Evolutionary conservation across 192 early-diverging fungal species (phyloP), one percentile per base, ranked within the genome.

Genomic region (Podila verticillata): DNA sequence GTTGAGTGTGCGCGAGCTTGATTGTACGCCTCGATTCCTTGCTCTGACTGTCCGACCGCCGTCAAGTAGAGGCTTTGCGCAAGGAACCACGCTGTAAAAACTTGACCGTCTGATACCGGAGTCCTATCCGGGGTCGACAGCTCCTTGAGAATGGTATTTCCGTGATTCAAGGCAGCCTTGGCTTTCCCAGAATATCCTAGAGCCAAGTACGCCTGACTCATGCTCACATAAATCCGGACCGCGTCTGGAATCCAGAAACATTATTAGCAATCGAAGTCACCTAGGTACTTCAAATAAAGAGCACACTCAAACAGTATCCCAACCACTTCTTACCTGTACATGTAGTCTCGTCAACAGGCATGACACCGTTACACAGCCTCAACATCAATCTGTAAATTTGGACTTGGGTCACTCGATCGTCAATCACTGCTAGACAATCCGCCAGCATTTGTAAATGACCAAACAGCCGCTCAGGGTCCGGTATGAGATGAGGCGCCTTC

Each of bases 111-210:
- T 20, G 73, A 72, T 7, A 7, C n/a, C 24, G 24, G 5, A 0
- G 59, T 60, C 13, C 35, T 39, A 2, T 31, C 62, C 5, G 66
- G 68, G 6, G 32, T 35, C 47, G 47, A 31, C 30, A 69, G 57
- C 13, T 63, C 60, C 12, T 84, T 71, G 17, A 86, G 39, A 22
- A 83, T 83, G 19, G 15, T 66, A 48, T 88, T 84, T 8, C 84
- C 87, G 34, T 88, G 84, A 24, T 79, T 66, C 32, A 92, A 84
- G 3, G 90, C 87, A 20, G 84, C 64, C 17, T 87, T 88, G 7
- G 92, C 91, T 73, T 92, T 92, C 4, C 92, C 93, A 5, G 92
- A 90, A 74, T 95, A 94, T 10, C 94, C 94, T 10, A 95, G 61
- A 20, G 72, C 73, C 7, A 89, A 58, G 68, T 94, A 94, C 2